Conservation (phyloP, 345 rosid species). For the Citrus unshiu region DNA sequence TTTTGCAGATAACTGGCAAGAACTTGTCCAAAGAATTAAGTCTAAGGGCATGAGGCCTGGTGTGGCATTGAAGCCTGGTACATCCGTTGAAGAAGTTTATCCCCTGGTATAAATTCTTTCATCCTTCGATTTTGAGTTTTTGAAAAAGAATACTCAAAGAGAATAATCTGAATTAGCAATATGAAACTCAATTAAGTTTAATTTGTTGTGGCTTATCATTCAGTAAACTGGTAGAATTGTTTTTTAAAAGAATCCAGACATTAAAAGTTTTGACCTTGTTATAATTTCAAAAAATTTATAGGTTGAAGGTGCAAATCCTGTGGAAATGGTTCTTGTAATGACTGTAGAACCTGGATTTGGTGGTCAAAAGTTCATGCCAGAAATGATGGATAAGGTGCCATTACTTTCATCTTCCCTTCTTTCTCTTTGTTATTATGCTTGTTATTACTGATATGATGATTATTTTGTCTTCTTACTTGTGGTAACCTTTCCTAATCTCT, state of each 20-base stretch:
- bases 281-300: conserved; percentile 12
- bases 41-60: conserved; percentile 88
- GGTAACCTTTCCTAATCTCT: not conserved
- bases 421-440: not conserved
- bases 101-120: conserved; percentile 56
- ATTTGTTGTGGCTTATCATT: not conserved
- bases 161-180: not conserved
- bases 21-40: conserved; percentile 62
- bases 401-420: not conserved
- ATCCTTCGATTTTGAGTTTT: not conserved
- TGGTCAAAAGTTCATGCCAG: conserved; percentile 91
- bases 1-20: conserved; percentile 75
- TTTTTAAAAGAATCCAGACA: not conserved
- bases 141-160: not conserved
- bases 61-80: conserved; percentile 78
- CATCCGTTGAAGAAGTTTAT: conserved; percentile 79
- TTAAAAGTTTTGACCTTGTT: not conserved
- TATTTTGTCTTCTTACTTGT: not conserved
- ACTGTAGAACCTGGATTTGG: conserved; percentile 94
- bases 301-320: conserved; percentile 74
- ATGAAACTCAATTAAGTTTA: not conserved
- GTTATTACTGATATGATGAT: not conserved
- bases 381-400: conserved; percentile 76
- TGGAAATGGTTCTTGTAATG: conserved; percentile 96
- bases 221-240: not conserved